Percentiles rank a stretch among this genome's conserved stretches.
Conservation (phyloP, 495 filamentous ascomycete genomes). For the Lasiosphaeris hirsuta region DNA sequence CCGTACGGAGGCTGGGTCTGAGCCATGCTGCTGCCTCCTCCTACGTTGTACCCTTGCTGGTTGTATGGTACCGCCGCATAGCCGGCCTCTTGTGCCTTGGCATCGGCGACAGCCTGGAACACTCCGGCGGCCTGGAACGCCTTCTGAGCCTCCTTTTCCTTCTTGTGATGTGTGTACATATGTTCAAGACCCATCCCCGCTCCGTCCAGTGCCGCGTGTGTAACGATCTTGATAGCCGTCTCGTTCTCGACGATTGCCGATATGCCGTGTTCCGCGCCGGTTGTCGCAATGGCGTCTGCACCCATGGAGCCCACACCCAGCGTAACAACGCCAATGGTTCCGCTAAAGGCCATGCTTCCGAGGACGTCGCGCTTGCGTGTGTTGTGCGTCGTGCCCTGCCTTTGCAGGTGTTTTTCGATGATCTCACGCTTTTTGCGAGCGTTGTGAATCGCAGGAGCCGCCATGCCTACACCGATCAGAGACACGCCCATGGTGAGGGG, state of each 20-base stretch:
- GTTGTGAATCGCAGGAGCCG: constrained; percentile 31
- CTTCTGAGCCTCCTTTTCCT: constrained; percentile 25
- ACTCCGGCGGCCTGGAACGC: constrained; percentile 14
- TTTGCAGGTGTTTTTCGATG: constrained; percentile 27
- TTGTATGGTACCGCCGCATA: constrained; percentile 26
- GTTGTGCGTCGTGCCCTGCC: constrained; percentile 22
- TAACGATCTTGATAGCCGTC: constrained; percentile 21
- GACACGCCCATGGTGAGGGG: constrained; percentile 29
- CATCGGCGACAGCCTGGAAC: constrained; percentile 17
- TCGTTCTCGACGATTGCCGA: constrained; percentile 15
- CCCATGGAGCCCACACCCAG: constrained; percentile 26
- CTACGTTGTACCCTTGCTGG: constrained; percentile 4
- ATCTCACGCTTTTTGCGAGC: constrained; percentile 34
- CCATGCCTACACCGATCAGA: constrained; percentile 26
- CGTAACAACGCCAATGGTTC: constrained; percentile 24
- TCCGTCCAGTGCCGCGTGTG: constrained; percentile 25
- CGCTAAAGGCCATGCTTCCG: constrained; percentile 26
- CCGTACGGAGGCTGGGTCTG: constrained; percentile 1
- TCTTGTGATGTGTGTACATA: constrained; percentile 20
- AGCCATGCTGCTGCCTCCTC: background rate
- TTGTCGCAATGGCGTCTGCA: constrained; percentile 21
- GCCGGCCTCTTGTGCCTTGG: constrained; percentile 39
- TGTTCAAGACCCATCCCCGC: constrained; percentile 26
- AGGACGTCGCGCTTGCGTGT: constrained; percentile 29
- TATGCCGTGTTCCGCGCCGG: constrained; percentile 24